Percentiles rank a stretch among this genome's conserved stretches.
phyloP scores from a whole-genome alignment of 768 basidiomycete species.

The Lenzites betulinus region DNA sequence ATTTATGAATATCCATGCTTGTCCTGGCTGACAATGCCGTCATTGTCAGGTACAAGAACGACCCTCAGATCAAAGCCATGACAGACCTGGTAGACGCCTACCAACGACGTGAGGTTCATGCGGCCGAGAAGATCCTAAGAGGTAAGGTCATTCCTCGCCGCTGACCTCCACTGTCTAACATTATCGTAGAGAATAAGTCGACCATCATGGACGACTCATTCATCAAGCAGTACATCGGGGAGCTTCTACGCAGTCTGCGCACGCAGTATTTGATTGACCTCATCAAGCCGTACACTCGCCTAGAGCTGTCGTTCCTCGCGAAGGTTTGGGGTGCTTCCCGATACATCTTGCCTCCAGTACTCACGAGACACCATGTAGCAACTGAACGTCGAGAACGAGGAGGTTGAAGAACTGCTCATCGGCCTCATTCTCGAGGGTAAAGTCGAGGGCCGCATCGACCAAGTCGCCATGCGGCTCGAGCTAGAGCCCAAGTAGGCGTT shows the following conservation, averaged over 20 bases:
- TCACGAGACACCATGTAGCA: constrained; percentile 54
- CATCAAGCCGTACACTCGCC: constrained; percentile 95
- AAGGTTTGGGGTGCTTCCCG: constrained; percentile 52
- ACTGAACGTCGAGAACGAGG: constrained; percentile 88
- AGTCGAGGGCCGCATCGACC: constrained; percentile 95
- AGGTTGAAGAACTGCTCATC: constrained; percentile 93
- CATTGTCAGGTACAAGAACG: constrained; percentile 80
- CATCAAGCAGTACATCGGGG: constrained; percentile 94
- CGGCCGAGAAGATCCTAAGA: constrained; percentile 94
- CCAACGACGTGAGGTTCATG: constrained; percentile 92
- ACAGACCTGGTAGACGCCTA: constrained; percentile 96
- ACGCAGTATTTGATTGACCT: constrained; percentile 98
- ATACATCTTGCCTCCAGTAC: too few relatives aligned
- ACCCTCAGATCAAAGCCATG: constrained; percentile 97
- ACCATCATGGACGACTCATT: constrained; percentile 98
- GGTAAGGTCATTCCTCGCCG: constrained; percentile 47
- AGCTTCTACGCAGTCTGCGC: constrained; percentile 88
- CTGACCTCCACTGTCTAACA: neutral
- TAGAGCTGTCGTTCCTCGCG: constrained; percentile 91
- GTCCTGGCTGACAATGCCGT: neutral
- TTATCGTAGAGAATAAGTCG: constrained; percentile 73
- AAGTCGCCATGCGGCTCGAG: constrained; percentile 91
- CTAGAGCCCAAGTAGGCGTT: constrained; percentile 77
- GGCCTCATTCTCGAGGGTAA: constrained; percentile 96
- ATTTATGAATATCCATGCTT: neutral